phyloP scores from a whole-genome alignment of 495 filamentous ascomycete species.

The Penicillium desertorum region DNA sequence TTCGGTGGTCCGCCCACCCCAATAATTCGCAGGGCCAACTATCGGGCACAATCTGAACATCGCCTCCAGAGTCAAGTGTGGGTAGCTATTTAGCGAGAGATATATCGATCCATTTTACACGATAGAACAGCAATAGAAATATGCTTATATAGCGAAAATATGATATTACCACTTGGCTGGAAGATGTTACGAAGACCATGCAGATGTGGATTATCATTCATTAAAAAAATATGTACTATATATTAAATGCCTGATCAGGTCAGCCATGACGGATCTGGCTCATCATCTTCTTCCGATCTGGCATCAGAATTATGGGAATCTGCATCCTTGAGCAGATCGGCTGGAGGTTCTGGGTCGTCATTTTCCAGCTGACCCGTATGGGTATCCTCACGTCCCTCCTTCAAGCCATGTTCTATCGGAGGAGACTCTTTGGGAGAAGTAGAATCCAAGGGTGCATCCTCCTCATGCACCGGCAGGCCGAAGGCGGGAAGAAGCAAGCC shows the following conservation, averaged over 20 bases:
- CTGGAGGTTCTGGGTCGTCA: slow-evolving; percentile 41
- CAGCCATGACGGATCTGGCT: slow-evolving; percentile 51
- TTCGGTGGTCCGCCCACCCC: slow-evolving; percentile 1
- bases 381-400: not conserved
- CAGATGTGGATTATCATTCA: not conserved
- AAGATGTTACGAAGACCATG: not conserved
- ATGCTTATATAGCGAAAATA: not conserved
- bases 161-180: not conserved
- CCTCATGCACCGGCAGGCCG: slow-evolving; percentile 18
- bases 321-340: slow-evolving; percentile 40
- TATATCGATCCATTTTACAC: not conserved
- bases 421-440: slow-evolving; percentile 7
- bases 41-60: not conserved
- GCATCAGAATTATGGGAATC: slow-evolving; percentile 26
- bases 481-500: slow-evolving; percentile 56
- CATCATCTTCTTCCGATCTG: slow-evolving; percentile 48
- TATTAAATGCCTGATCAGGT: slow-evolving; percentile 27
- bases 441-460: slow-evolving; percentile 10
- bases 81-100: too few species aligned
- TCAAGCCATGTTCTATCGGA: slow-evolving; percentile 7
- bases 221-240: not conserved
- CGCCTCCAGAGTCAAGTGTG: not conserved
- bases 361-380: slow-evolving; percentile 25
- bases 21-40: not conserved
- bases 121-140: not conserved